Evolutionary conservation across 2,329 filamentous ascomycete species (phyloP).

Genomic region (Ceratocystis smalleyi): DNA sequence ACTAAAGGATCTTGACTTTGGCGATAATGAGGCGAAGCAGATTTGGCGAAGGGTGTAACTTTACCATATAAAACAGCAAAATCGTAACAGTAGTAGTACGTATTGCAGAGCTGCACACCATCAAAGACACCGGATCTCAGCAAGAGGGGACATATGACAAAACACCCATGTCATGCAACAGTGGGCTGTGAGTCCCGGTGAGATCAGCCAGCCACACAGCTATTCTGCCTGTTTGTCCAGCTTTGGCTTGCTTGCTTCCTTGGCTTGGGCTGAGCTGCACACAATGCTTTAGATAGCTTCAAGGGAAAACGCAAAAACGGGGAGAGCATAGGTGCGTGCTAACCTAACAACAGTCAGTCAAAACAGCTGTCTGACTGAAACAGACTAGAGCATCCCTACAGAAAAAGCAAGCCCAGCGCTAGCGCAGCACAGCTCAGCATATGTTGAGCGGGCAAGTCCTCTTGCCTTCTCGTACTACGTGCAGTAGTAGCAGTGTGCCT

Average conservation of each 20-base stretch:
- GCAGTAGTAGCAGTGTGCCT: neutral
- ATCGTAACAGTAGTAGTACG: neutral
- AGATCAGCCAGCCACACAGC: neutral
- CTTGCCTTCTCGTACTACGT: neutral
- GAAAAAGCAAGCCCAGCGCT: neutral
- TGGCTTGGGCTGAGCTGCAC: neutral
- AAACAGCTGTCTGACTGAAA: neutral
- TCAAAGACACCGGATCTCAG: neutral
- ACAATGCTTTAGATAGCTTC: neutral
- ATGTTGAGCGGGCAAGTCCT: neutral
- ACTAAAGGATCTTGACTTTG: neutral
- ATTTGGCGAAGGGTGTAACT: neutral
- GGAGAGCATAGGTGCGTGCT: neutral
- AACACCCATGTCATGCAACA: neutral
- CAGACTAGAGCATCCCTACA: neutral
- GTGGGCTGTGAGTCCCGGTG: neutral
- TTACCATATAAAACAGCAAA: neutral
- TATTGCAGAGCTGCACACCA: neutral
- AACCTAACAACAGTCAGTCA: no score
- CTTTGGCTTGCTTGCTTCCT: neutral
- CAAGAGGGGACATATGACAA: neutral
- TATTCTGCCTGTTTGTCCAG: no score
- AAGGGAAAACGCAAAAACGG: neutral
- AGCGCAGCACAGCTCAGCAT: neutral
- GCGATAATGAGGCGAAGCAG: constrained; percentile 2